These are phyloP conservation scores for Chlorencoelia australis DNA, from an alignment of 2,329 filamentous ascomycete genomes.

Conservation along the genomic window DNA sequence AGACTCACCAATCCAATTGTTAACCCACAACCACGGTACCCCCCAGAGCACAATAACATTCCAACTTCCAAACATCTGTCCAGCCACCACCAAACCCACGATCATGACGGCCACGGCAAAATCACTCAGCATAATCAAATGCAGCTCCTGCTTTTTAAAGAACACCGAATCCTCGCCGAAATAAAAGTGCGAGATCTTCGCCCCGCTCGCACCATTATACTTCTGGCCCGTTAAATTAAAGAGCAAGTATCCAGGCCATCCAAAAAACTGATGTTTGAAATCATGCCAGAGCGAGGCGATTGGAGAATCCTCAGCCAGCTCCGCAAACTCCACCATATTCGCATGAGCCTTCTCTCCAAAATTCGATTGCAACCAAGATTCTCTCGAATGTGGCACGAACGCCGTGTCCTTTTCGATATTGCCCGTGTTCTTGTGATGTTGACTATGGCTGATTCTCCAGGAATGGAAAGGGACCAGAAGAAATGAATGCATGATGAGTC, in stretches of 20 bases:
- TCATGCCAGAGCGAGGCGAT: conserved; percentile 43
- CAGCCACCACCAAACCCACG: conserved; percentile 40
- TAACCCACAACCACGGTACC: conserved; percentile 58
- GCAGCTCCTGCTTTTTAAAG: conserved; percentile 46
- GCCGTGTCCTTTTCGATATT: conserved; percentile 60
- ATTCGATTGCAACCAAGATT: conserved; percentile 23
- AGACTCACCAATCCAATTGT: conserved; percentile 56
- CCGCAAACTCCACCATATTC: conserved; percentile 32
- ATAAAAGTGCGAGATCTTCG: conserved; percentile 35
- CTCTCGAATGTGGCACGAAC: conserved; percentile 44
- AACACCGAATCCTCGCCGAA: conserved; percentile 52
- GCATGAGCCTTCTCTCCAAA: conserved; percentile 22
- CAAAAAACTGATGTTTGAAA: conserved; percentile 51
- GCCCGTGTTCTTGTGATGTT: conserved; percentile 59
- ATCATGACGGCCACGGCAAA: conserved; percentile 45
- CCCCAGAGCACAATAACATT: conserved; percentile 50
- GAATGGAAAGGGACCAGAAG: conserved; percentile 62
- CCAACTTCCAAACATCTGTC: conserved; percentile 43
- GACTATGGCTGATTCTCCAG: conserved; percentile 61
- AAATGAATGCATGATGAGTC: conserved; percentile 55
- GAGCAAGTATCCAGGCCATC: conserved; percentile 54
- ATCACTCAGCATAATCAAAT: conserved; percentile 48
- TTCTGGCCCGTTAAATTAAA: conserved; percentile 38
- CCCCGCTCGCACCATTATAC: conserved; percentile 22
- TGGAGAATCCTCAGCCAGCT: conserved; percentile 55